phyloP scores from a whole-genome alignment of 805 yeast genomes.

The Candida maesae region DNA sequence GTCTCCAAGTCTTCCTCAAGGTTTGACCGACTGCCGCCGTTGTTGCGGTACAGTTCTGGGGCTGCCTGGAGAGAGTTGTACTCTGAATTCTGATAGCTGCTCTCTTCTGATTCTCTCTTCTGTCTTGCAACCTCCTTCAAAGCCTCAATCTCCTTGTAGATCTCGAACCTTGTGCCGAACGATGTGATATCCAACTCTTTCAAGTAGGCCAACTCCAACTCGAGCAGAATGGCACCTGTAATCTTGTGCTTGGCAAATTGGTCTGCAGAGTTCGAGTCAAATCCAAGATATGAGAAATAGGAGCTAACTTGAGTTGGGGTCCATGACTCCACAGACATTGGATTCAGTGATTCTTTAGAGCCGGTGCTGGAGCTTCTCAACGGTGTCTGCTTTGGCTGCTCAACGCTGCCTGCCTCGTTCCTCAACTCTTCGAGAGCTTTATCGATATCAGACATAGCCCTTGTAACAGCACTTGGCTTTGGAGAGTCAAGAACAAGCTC shows the following conservation, averaged over 20 bases:
- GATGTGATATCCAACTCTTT: slow-evolving; percentile 90
- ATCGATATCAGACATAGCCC: slow-evolving; percentile 69
- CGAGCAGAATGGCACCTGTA: slow-evolving; percentile 79
- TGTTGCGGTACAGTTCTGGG: slow-evolving; percentile 14
- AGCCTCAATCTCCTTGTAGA: slow-evolving; percentile 82
- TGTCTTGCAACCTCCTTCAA: slow-evolving; percentile 32
- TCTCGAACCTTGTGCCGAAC: slow-evolving; percentile 93
- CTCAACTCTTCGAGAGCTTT: slow-evolving; percentile 65
- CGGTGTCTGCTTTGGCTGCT: not conserved
- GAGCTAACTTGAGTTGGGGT: slow-evolving; percentile 80
- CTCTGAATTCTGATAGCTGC: slow-evolving; percentile 10
- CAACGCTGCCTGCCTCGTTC: slow-evolving; percentile 23
- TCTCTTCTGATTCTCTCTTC: not conserved
- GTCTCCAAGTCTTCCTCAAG: slow-evolving; percentile 17
- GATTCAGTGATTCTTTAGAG: slow-evolving; percentile 36
- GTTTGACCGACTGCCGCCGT: slow-evolving; percentile 1
- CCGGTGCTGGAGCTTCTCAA: slow-evolving; percentile 17
- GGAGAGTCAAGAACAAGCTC: not conserved
- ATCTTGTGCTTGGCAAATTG: slow-evolving; percentile 85
- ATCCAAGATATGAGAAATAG: slow-evolving; percentile 69
- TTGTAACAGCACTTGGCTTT: slow-evolving; percentile 34
- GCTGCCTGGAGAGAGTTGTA: slow-evolving; percentile 14
- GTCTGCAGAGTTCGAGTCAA: slow-evolving; percentile 69
- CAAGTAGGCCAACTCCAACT: slow-evolving; percentile 78
- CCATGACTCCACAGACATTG: slow-evolving; percentile 60